Evolutionary conservation across 768 basidiomycete species (phyloP), one percentile per base, ranked within the genome.

Genomic region (Lentinula sp.): DNA sequence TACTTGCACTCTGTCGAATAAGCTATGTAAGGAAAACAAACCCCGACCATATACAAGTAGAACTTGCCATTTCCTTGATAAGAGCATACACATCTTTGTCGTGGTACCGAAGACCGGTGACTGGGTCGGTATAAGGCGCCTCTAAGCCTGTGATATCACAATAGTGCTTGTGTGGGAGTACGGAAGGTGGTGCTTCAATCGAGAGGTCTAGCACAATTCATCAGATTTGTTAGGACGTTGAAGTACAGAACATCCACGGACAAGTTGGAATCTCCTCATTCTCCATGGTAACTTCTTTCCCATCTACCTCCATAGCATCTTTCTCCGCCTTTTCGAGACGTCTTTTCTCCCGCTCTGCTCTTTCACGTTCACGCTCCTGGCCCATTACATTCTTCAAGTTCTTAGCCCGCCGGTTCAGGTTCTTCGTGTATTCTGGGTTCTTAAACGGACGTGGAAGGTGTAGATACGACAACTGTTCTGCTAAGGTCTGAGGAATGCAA

Each of bases 61-160:
- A 13, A 70, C 79, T 53, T 61, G 91, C 91, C 67, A 94, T 73
- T 53, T 82, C 80, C 69, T 90, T 90, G 64, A 93, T 84, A 33
- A 91, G 75, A 51, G 91, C 90, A 68, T 92, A 93, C n/a, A 93
- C 83, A 63, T 85, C 90, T 76, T 90, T 91, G 77, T 93, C 88
- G 63, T 93, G 88, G 69, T 89, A 93, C 4, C 92, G 81, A 9
- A 94, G 76, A 1, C 86, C 85, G 0, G 91, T 92, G 1, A 84
- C 82, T 6, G 92, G 91, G 65, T 94, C 90, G 0, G 89, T 93
- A 65, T 93, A 93, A 1, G 88, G 90, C 0, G 89, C 91, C 73
- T 92, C 90, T 12, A 94, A 77, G 0, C 92, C 90, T 0, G 92
- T 94, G 15, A 94, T 93, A 72, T 93, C 92, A 67, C 92, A 93